Percentiles rank a stretch among this genome's conserved stretches.
These are phyloP conservation scores for Ophiobolus disseminans DNA, from an alignment of 2,329 filamentous ascomycete species.

Conservation along the genomic window DNA sequence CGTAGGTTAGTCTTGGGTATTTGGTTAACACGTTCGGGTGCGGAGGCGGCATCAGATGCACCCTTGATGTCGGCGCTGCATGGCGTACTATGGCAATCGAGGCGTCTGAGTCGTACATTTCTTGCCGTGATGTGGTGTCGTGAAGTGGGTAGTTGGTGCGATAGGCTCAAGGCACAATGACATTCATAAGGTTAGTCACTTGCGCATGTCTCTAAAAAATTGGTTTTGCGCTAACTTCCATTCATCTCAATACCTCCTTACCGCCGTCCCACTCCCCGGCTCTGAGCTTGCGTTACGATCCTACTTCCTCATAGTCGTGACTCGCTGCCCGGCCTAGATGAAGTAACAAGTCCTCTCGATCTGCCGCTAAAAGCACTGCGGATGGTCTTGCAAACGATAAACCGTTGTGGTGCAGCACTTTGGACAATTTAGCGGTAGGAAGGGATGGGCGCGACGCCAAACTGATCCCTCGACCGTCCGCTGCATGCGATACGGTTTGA, in stretches of 20 bases:
- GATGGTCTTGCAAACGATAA: too few species aligned
- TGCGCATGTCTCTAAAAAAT: neutral
- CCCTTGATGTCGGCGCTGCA: neutral
- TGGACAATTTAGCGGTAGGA: neutral
- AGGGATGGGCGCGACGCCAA: neutral
- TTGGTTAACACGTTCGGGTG: neutral
- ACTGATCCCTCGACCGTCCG: neutral
- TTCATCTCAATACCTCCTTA: neutral
- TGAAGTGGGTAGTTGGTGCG: too few species aligned
- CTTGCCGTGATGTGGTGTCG: neutral
- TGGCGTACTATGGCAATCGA: neutral
- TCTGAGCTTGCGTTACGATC: neutral
- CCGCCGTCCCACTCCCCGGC: neutral
- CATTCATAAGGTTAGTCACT: neutral
- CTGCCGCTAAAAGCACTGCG: too few species aligned
- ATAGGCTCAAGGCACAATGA: too few species aligned
- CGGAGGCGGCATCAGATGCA: neutral
- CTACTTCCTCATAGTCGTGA: neutral
- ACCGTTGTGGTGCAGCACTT: neutral
- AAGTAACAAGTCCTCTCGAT: neutral
- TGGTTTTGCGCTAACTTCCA: neutral
- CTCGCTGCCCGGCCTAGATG: neutral
- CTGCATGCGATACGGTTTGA: neutral
- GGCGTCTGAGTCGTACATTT: neutral
- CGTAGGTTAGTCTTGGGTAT: too few species aligned